Base-by-base conservation (phyloP, 495 filamentous ascomycete species). In the Penicillium simplicissimum region DNA sequence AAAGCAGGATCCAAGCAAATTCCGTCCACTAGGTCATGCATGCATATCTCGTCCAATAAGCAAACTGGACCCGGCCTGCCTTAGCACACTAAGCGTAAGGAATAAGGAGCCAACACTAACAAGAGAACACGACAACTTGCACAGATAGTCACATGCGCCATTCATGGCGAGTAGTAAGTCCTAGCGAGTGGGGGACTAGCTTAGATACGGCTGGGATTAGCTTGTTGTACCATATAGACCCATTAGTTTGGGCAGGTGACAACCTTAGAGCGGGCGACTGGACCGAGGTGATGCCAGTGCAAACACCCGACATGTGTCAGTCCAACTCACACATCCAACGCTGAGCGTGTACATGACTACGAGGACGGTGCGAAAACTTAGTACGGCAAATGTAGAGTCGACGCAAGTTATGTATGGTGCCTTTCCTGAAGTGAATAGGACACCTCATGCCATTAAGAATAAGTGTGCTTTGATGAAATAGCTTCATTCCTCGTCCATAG, bases 341-440 rank as follows among this genome's bases (percentile, higher is more conserved):
- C 28, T 25, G 45, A 49, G 23, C 45, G 5, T 3, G 1, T 11
- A 31, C 3, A 45, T 13, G 17, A 13, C 28, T 23, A 49, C 9
- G 28, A 49, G 2, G 31, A n/a, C 7, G 4, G 0, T 25, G 8
- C 23, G 28, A n/a, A 31, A 9, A 49, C 15, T 28, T 11, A n/a
- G 23, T 9, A 49, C 23, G 7, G 25, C 23, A 28, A 31, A 31
- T n/a, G 11, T 31, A 49, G 5, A 28, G 13, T 49, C 23, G 17
- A 53, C 21, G 15, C 42, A 15, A 17, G 23, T 7, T 60, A 66
- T 62, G 56, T 66, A 66, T 57, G 48, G 23, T 58, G 43, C 25
- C 51, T 62, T 62, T 55, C 47, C 56, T 58, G 57, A 57, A 55
- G 31, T 58, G 58, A 58, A 60, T 57, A 60, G 55, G 58, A 58